Conservation (phyloP, 805 yeast species). For the Ascoidea asiatica region DNA sequence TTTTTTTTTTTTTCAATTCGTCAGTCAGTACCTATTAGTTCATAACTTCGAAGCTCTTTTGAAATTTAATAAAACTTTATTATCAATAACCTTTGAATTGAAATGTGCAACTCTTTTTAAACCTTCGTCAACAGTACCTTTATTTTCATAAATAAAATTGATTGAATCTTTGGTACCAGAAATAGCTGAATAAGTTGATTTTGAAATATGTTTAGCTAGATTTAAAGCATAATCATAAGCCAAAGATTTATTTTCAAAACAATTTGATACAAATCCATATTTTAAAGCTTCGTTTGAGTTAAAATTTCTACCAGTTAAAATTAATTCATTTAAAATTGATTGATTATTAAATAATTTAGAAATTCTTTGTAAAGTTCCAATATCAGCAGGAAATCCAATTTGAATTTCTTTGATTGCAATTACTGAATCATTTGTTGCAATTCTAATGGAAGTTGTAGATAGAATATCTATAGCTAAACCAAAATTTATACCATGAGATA, state of each 20-base stretch:
- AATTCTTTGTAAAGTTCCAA: slow-evolving; percentile 62
- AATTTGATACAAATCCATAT: slow-evolving; percentile 41
- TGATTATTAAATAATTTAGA: slow-evolving; percentile 38
- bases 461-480: slow-evolving; percentile 64
- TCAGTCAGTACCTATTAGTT: no score
- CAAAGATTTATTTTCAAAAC: slow-evolving; percentile 29
- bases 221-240: slow-evolving; percentile 37
- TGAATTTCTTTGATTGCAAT: slow-evolving; percentile 58
- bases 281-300: slow-evolving; percentile 37
- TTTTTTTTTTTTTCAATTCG: no score
- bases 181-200: slow-evolving; percentile 1
- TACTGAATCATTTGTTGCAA: slow-evolving; percentile 35
- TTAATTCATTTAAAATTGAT: slow-evolving; percentile 44
- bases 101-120: slow-evolving; percentile 4
- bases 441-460: slow-evolving; percentile 42
- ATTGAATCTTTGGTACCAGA: slow-evolving; percentile 2
- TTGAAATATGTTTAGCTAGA: slow-evolving; percentile 23
- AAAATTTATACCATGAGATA: slow-evolving; percentile 48
- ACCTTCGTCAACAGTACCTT: slow-evolving; percentile 5
- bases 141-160: slow-evolving; percentile 2
- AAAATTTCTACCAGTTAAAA: slow-evolving; percentile 48
- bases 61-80: no score
- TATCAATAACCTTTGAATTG: no score
- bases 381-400: slow-evolving; percentile 67
- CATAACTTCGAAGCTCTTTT: no score